Base-by-base conservation (phyloP, 2,329 filamentous ascomycete species). In the Ceratocystis destructans region DNA sequence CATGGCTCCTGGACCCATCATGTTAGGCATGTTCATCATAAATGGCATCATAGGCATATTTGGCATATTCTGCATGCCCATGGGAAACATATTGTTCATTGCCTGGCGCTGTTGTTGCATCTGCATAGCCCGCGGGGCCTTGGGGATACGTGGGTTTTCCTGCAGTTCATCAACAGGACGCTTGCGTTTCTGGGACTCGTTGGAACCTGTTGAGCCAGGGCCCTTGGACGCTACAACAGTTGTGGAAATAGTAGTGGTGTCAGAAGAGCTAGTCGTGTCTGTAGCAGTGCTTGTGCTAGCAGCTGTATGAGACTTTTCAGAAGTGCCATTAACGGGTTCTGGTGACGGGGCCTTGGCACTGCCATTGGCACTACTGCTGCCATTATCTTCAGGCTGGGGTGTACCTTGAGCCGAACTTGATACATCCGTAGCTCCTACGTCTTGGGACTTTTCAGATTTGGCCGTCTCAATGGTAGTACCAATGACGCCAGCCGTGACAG, bases 151-250 rank as follows among this genome's bases (percentile, higher is more conserved):
- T 83, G 50, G 83, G 70, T 87, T 86, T 71, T 86, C 83, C 5
- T 82, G 77, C 41, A 80, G 80, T 64, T 91, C 87, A 45, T 93
- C 90, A 15, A 91, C 90, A 10, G 88, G 83, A 25, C 94, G 85
- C 78, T 97, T 99, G 25, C 67, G 67, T 77, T 89, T 94, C 31
- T 83, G 78, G 67, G 76, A 76, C 64, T 66, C 74, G 72, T 31
- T 64, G 62, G 45, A 41, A 7, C 2, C 53, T 4, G 63, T 62
- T 62, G 41, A 57, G 2, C 20, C 28, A 62, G 61, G 37, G 25
- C 41, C 41, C 28, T 57, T 10, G 2, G 10, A 22, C 53, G 53
- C 25, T 31, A 31, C 44, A 28, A 45, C n/a, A 41, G 50, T 46
- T 22, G 46, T 25, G 5, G 59, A 33, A 22, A 48, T 22, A 50